Conservation (phyloP, 2,329 filamentous ascomycete species). For the Ophioceras dolichostomum region DNA sequence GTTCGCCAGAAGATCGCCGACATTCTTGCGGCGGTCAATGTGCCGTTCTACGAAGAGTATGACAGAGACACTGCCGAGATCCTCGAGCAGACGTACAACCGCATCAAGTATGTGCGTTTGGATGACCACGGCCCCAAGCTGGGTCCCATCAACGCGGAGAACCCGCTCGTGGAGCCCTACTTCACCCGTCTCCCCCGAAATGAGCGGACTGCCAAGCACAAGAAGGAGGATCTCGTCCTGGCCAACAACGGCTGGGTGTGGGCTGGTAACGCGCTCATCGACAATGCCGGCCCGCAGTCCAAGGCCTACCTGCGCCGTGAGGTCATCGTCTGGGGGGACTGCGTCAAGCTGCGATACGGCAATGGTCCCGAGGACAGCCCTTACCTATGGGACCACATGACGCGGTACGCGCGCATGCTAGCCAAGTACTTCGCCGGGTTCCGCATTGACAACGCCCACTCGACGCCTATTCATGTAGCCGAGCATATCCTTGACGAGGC, state of each 20-base stretch:
- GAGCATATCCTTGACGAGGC: slow-evolving; percentile 93
- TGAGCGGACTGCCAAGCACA: slow-evolving; percentile 63
- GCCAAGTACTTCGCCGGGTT: slow-evolving; percentile 93
- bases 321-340: slow-evolving; percentile 97
- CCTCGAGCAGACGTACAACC: slow-evolving; percentile 82
- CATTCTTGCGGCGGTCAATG: slow-evolving; percentile 73
- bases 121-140: slow-evolving; percentile 83
- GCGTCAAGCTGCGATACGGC: slow-evolving; percentile 92
- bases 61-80: slow-evolving; percentile 73
- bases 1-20: slow-evolving; percentile 43
- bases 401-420: slow-evolving; percentile 78
- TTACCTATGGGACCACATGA: slow-evolving; percentile 94
- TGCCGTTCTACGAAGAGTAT: slow-evolving; percentile 86
- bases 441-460: slow-evolving; percentile 96
- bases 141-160: slow-evolving; percentile 64
- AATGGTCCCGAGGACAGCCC: slow-evolving; percentile 70
- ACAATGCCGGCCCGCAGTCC: slow-evolving; percentile 84
- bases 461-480: slow-evolving; percentile 85
- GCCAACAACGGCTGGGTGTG: slow-evolving; percentile 99
- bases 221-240: slow-evolving; percentile 63
- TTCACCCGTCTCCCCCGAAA: slow-evolving; percentile 83
- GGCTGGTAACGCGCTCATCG: slow-evolving; percentile 87
- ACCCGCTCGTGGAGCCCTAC: slow-evolving; percentile 83
- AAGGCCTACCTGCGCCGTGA: slow-evolving; percentile 91
- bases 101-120: slow-evolving; percentile 89